These are phyloP conservation scores for Schizosaccharomyces lindneri DNA, from an alignment of 805 yeast species.

Conservation along the genomic window DNA sequence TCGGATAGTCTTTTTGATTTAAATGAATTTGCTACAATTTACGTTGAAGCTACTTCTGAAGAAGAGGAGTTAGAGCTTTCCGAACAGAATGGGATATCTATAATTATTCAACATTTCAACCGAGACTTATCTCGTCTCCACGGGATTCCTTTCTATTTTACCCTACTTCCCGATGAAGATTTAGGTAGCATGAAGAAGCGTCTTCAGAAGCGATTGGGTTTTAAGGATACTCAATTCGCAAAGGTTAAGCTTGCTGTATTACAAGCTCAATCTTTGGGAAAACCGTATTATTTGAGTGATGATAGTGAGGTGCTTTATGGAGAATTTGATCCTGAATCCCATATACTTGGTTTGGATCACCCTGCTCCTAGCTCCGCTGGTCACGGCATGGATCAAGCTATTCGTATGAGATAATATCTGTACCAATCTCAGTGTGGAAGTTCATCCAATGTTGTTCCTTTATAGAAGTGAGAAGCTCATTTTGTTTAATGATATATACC, in stretches of 20 bases:
- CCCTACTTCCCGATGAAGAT: slow-evolving; percentile 41
- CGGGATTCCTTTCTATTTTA: slow-evolving; percentile 67
- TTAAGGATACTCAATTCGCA: slow-evolving; percentile 45
- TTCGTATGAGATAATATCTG: neutral
- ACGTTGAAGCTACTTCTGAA: neutral
- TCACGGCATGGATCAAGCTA: neutral
- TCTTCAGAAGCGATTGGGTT: slow-evolving; percentile 43
- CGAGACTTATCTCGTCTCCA: slow-evolving; percentile 42
- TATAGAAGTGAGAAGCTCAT: no score
- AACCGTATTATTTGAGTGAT: slow-evolving; percentile 18
- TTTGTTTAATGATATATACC: no score
- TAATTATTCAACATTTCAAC: slow-evolving; percentile 28
- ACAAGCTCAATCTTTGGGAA: slow-evolving; percentile 7
- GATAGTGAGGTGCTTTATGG: slow-evolving; percentile 21
- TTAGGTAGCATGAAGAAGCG: slow-evolving; percentile 38
- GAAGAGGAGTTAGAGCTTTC: neutral
- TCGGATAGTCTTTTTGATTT: neutral
- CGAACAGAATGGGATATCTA: neutral
- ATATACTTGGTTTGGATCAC: slow-evolving; percentile 58
- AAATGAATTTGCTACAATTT: neutral
- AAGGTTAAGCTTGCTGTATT: slow-evolving; percentile 45
- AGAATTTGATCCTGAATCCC: slow-evolving; percentile 21
- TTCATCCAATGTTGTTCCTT: no score
- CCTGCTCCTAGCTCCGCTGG: slow-evolving; percentile 20
- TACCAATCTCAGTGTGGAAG: no score